phyloP scores from a whole-genome alignment of 495 filamentous ascomycete genomes.

The Hypoxylon lienhwacheense region DNA sequence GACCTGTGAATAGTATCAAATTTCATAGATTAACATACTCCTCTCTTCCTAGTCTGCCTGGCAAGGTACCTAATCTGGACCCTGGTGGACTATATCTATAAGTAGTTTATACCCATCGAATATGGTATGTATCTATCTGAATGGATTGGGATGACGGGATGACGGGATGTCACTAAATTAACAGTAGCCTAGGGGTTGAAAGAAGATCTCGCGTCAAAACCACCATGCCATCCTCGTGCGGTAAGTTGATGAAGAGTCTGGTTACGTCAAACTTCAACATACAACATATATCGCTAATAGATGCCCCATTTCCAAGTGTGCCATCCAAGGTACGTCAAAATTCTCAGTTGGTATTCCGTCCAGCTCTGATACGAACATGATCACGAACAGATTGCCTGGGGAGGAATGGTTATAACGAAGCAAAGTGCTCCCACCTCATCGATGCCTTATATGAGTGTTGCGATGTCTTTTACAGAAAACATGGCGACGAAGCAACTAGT shows the following conservation, averaged over 20 bases:
- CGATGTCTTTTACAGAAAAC: conserved; percentile 78
- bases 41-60: too few relatives aligned
- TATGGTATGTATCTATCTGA: conserved; percentile 17
- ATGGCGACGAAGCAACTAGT: conserved; percentile 74
- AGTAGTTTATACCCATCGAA: too few relatives aligned
- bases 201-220: conserved; percentile 71
- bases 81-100: too few relatives aligned
- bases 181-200: conserved; percentile 46
- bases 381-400: conserved; percentile 68
- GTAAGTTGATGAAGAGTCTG: too few relatives aligned
- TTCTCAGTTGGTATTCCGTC: conserved; percentile 2
- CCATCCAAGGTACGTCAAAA: conserved; percentile 73
- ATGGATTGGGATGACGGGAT: not conserved
- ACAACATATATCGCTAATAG: conserved; percentile 9
- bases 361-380: conserved; percentile 7
- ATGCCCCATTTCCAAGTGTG: conserved; percentile 63
- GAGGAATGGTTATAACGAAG: conserved; percentile 86
- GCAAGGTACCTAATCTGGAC: too few relatives aligned
- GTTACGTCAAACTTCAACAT: not conserved
- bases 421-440: conserved; percentile 76
- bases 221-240: conserved; percentile 86
- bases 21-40: too few relatives aligned
- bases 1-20: too few relatives aligned
- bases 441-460: conserved; percentile 97
- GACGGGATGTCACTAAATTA: conserved; percentile 11